Evolutionary conservation across 2,329 filamentous ascomycete genomes (phyloP).

Genomic region (Teratosphaeria epicoccoides): DNA sequence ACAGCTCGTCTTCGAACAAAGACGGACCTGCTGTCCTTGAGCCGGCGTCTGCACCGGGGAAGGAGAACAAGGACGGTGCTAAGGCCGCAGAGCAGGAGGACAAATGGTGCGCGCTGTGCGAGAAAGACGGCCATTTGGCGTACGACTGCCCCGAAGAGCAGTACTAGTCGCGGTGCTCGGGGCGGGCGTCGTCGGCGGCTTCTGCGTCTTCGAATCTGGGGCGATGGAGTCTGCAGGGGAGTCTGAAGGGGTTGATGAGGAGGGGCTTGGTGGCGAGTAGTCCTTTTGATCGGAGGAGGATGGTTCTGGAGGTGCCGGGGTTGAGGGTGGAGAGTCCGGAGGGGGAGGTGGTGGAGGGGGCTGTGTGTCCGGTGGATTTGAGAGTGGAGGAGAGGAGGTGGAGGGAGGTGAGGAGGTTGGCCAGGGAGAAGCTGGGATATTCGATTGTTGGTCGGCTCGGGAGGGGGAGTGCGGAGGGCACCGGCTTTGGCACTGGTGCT

Average conservation of each 20-base stretch:
- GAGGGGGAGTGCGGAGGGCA: neutral
- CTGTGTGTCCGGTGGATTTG: neutral
- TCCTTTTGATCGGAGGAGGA: neutral
- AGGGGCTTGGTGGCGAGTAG: neutral
- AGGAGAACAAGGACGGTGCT: slow-evolving; percentile 9
- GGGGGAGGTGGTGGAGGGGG: neutral
- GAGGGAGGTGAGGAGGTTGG: neutral
- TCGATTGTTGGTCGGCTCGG: neutral
- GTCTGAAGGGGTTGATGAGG: neutral
- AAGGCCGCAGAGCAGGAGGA: slow-evolving; percentile 36
- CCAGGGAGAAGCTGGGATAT: slow-evolving; percentile 2
- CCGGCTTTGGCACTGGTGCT: neutral
- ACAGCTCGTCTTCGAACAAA: neutral
- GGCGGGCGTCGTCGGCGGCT: neutral
- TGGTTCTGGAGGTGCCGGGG: neutral
- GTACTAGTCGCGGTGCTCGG: slow-evolving; percentile 19
- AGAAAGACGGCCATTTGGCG: slow-evolving; percentile 91
- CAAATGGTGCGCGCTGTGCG: slow-evolving; percentile 96
- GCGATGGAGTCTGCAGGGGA: neutral
- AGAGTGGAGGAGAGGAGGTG: slow-evolving; percentile 1
- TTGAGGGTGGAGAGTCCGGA: neutral
- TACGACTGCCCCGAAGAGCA: slow-evolving; percentile 31
- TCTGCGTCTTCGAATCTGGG: slow-evolving; percentile 9
- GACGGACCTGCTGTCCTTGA: neutral
- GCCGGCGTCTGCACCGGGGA: neutral